Conservation (phyloP, 208 protist genomes). For the Wallacemonas collosoma region DNA sequence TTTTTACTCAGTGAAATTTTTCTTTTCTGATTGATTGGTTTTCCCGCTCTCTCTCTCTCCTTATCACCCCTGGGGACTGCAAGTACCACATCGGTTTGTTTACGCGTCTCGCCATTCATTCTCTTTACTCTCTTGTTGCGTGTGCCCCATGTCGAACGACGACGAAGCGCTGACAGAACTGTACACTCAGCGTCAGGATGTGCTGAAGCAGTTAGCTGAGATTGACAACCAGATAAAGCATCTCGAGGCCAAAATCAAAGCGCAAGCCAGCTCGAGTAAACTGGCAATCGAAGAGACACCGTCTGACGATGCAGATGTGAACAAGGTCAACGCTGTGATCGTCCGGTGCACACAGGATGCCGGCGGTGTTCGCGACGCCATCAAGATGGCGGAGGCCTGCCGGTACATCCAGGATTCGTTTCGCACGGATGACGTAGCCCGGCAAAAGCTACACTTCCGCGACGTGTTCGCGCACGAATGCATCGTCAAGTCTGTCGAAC, state of each 20-base stretch:
- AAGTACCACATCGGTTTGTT: too few species aligned
- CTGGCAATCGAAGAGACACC: slow-evolving; percentile 33
- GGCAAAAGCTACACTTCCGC: slow-evolving; percentile 56
- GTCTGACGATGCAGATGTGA: slow-evolving; percentile 43
- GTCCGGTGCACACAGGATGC: slow-evolving; percentile 59
- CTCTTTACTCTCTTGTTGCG: slow-evolving; percentile 9
- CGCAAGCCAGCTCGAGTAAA: slow-evolving; percentile 30
- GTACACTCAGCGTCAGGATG: slow-evolving; percentile 73
- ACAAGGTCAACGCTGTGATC: slow-evolving; percentile 56
- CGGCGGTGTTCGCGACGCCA: slow-evolving; percentile 70
- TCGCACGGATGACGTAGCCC: slow-evolving; percentile 29
- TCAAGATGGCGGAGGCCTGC: slow-evolving; percentile 74
- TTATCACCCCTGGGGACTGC: not conserved
- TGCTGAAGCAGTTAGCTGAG: slow-evolving; percentile 81
- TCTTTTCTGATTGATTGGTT: slow-evolving; percentile 3
- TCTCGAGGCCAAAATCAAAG: slow-evolving; percentile 64
- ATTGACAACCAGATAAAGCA: slow-evolving; percentile 69
- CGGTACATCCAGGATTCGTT: slow-evolving; percentile 49
- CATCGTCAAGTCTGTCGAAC: slow-evolving; percentile 43
- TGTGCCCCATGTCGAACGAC: slow-evolving; percentile 25
- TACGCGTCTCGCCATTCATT: not conserved
- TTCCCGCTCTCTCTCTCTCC: slow-evolving; percentile 14
- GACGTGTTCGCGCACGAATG: slow-evolving; percentile 75
- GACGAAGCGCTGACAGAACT: slow-evolving; percentile 70
- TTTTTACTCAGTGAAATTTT: slow-evolving; percentile 6